These are phyloP conservation scores for Prunella vulgaris DNA, from an alignment of 257 asterid genomes.

Conservation along the genomic window DNA sequence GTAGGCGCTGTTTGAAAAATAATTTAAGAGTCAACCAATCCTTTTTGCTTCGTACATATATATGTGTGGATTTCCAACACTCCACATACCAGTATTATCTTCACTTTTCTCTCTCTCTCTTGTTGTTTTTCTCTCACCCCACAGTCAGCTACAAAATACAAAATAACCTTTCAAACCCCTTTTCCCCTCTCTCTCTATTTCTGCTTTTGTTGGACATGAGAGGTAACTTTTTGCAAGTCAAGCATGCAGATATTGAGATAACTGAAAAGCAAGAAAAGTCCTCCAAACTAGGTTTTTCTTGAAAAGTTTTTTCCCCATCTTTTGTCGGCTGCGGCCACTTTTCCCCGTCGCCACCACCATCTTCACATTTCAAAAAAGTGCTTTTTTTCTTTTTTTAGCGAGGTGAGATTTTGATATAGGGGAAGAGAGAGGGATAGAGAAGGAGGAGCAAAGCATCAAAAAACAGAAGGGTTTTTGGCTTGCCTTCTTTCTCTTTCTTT, in stretches of 20 bases:
- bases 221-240: slow-evolving; percentile 39
- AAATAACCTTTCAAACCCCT: slow-evolving; percentile 6
- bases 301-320: not conserved
- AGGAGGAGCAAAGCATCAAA: slow-evolving; percentile 35
- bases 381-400: not conserved
- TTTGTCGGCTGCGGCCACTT: not conserved
- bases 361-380: slow-evolving; percentile 8
- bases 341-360: not conserved
- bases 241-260: slow-evolving; percentile 56
- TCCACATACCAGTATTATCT: slow-evolving; percentile 49
- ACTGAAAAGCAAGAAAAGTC: slow-evolving; percentile 25
- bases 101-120: slow-evolving; percentile 5
- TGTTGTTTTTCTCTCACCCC: slow-evolving; percentile 12
- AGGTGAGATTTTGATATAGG: slow-evolving; percentile 4
- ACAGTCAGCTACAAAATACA: slow-evolving; percentile 22
- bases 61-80: slow-evolving; percentile 47
- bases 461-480: slow-evolving; percentile 20
- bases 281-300: slow-evolving; percentile 33
- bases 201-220: slow-evolving; percentile 32
- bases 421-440: slow-evolving; percentile 41
- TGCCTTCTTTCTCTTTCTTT: slow-evolving; percentile 42
- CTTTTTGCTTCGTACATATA: slow-evolving; percentile 29
- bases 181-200: not conserved
- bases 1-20: not conserved
- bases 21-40: slow-evolving; percentile 37